Evolutionary conservation across 2,329 filamentous ascomycete genomes (phyloP).

Genomic region (Epichloe glyceriae): DNA sequence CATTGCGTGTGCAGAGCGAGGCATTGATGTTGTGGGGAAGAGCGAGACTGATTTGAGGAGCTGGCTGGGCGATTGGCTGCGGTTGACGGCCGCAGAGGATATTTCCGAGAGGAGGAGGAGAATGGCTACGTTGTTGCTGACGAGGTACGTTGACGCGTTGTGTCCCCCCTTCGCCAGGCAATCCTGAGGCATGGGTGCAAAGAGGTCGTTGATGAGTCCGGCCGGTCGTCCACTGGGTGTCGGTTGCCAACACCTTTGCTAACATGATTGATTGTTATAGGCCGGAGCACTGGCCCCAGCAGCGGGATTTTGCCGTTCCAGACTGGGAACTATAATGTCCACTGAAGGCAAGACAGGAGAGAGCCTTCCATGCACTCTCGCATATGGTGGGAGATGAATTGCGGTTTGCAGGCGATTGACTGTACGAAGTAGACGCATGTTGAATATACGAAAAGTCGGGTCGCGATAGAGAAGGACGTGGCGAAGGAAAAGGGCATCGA

Average conservation of each 20-base stretch:
- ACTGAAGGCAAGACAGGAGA: not conserved
- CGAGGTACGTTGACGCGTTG: conserved; percentile 21
- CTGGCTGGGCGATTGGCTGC: conserved; percentile 34
- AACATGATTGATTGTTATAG: conserved; percentile 11
- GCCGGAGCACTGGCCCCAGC: conserved; percentile 27
- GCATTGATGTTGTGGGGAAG: conserved; percentile 42
- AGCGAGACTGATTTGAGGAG: conserved; percentile 43
- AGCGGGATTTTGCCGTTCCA: conserved; percentile 27
- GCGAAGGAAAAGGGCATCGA: not conserved
- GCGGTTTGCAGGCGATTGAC: not conserved
- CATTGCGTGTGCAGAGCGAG: conserved; percentile 60
- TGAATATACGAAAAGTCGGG: too few relatives aligned
- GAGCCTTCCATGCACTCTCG: not conserved
- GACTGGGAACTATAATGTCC: conserved; percentile 24
- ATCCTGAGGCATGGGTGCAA: too few relatives aligned
- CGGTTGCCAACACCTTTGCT: conserved; percentile 3
- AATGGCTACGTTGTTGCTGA: conserved; percentile 28
- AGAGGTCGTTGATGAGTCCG: too few relatives aligned
- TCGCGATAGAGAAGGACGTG: too few relatives aligned
- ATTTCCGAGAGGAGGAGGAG: conserved; percentile 23
- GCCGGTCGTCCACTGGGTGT: too few relatives aligned
- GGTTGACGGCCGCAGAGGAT: conserved; percentile 27
- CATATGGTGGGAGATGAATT: not conserved
- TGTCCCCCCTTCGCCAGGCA: not conserved
- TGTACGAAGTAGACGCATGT: not conserved